phyloP scores from a whole-genome alignment of 345 rosid genomes.

The Gossypium thurberi region DNA sequence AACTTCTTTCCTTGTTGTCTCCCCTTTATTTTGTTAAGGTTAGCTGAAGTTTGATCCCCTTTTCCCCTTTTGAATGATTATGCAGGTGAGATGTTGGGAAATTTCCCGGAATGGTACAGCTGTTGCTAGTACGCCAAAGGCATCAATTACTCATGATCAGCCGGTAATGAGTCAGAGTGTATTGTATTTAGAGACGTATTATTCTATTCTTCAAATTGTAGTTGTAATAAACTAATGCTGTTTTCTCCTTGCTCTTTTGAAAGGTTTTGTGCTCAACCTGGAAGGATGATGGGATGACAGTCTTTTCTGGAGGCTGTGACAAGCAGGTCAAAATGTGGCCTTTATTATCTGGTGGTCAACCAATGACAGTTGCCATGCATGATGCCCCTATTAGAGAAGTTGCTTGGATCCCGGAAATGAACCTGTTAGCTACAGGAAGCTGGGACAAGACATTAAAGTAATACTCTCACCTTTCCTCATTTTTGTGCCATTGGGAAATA shows the following conservation, averaged over 20 bases:
- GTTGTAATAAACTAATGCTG: background rate
- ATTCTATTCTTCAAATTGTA: background rate
- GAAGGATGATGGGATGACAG: conserved; percentile 98
- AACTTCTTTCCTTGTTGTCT: background rate
- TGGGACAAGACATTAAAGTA: conserved; percentile 95
- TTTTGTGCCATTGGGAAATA: background rate
- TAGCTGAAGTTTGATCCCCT: background rate
- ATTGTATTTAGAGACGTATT: background rate
- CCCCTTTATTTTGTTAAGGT: background rate
- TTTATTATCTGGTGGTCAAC: conserved; percentile 71
- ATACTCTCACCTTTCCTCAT: conserved; percentile 3
- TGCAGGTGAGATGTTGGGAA: conserved; percentile 97
- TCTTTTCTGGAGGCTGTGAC: conserved; percentile 92
- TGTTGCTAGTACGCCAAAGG: conserved; percentile 63
- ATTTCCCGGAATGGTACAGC: conserved; percentile 49
- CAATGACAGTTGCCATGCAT: conserved; percentile 88
- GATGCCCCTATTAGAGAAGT: conserved; percentile 76
- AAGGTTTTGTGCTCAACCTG: conserved; percentile 85
- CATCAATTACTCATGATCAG: conserved; percentile 83
- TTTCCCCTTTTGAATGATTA: background rate
- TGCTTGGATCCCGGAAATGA: conserved; percentile 95
- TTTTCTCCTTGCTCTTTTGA: background rate
- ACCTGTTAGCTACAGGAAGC: conserved; percentile 77
- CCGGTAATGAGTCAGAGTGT: conserved; percentile 49
- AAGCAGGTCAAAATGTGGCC: conserved; percentile 99